phyloP scores from a whole-genome alignment of 441 rosid species.

The Biscutella laevigata region DNA sequence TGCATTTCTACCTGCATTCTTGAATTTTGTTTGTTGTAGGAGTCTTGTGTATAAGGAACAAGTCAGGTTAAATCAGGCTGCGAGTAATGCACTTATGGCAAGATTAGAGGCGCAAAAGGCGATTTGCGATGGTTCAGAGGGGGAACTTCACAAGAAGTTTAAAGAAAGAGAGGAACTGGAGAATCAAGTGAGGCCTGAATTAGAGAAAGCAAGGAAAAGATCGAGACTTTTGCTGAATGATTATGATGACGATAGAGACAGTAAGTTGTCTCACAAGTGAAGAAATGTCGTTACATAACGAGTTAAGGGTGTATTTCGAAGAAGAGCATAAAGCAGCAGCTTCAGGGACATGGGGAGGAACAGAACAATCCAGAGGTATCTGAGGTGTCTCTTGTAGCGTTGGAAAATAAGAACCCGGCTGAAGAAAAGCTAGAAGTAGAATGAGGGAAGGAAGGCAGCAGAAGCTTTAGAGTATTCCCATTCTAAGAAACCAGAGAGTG shows the following conservation, averaged over 20 bases:
- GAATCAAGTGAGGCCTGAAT: conserved; percentile 59
- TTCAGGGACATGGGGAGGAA: conserved; percentile 27
- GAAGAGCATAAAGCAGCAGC: conserved; percentile 55
- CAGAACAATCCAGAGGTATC: conserved; percentile 23
- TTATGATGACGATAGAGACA: conserved; percentile 43
- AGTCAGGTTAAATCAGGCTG: conserved; percentile 82
- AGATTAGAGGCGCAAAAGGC: conserved; percentile 89
- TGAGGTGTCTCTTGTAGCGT: conserved; percentile 29
- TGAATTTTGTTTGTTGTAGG: conserved; percentile 34
- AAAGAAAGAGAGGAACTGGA: conserved; percentile 71
- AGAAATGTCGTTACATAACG: conserved; percentile 44
- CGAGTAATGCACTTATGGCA: conserved; percentile 68
- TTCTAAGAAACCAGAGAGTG: conserved; percentile 33
- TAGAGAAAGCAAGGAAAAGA: conserved; percentile 76
- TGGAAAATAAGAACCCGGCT: conserved; percentile 36
- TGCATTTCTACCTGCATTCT: neutral
- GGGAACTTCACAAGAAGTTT: conserved; percentile 72
- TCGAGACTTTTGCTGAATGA: conserved; percentile 34
- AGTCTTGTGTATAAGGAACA: conserved; percentile 90
- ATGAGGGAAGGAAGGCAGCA: conserved; percentile 29
- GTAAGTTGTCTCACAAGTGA: conserved; percentile 38
- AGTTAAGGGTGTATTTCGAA: conserved; percentile 50
- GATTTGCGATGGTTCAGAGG: conserved; percentile 74
- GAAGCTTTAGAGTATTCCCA: conserved; percentile 26
- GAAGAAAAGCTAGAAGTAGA: conserved; percentile 32